These are phyloP conservation scores for Diaporthe citriasiana DNA, from an alignment of 2,329 filamentous ascomycete genomes.

Conservation along the genomic window DNA sequence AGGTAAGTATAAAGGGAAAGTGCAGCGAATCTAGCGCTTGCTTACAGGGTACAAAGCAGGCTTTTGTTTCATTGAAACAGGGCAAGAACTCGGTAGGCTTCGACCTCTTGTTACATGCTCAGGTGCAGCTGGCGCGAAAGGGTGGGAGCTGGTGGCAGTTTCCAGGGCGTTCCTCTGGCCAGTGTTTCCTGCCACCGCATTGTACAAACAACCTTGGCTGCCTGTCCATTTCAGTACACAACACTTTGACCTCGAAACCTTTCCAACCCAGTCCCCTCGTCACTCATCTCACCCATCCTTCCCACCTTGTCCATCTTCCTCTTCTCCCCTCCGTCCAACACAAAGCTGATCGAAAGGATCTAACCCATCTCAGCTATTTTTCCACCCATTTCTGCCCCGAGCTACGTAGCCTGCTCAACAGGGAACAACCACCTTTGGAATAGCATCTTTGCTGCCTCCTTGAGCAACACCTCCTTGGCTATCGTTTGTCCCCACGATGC, in stretches of 20 bases:
- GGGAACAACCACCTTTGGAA: conserved; percentile 36
- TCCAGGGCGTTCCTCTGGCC: conserved; percentile 29
- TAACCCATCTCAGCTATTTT: conserved; percentile 42
- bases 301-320: conserved; percentile 11
- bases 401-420: conserved; percentile 30
- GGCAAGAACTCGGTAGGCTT: conserved; percentile 9
- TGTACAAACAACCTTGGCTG: conserved; percentile 15
- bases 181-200: conserved; percentile 29
- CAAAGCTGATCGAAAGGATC: conserved; percentile 35
- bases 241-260: conserved; percentile 10
- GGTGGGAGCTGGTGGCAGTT: conserved; percentile 13
- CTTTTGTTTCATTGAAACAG: background rate
- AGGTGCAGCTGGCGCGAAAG: conserved; percentile 12
- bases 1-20: no score
- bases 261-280: conserved; percentile 16
- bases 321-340: conserved; percentile 18
- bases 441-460: conserved; percentile 32
- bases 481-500: conserved; percentile 29
- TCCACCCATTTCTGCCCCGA: conserved; percentile 36
- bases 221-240: background rate
- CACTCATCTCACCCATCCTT: conserved; percentile 37
- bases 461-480: conserved; percentile 9
- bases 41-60: background rate
- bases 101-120: background rate
- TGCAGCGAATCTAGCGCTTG: background rate